Base-by-base conservation (phyloP, 805 yeast genomes). In the Candida nitratophila region DNA sequence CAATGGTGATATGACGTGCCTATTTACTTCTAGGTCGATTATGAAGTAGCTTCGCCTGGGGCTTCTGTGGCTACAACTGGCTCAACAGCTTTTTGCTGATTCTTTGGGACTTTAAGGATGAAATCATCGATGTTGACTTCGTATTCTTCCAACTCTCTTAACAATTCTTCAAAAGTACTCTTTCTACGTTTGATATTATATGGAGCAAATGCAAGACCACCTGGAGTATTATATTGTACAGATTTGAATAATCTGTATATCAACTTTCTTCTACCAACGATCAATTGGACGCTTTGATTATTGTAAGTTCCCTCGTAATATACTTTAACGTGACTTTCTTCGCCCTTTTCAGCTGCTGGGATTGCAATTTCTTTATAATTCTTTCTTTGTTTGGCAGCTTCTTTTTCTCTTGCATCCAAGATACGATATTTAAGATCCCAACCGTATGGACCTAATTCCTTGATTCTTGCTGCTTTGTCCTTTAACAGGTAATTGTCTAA, bases 371-470 rank as follows among this genome's bases (percentile, higher is more conserved):
- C 54, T 30, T 69, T 64, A 19, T 40, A 58, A 61, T 52, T 43
- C 61, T 66, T 4, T 64, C 56, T 37, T 61, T 60, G 47, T 59
- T 61, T 44, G 69, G 70, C 44, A 65, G 63, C 47, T 71, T 69
- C 48, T 65, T 65, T 45, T 65, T 68, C 42, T 56, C 52, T 54
- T 56, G 71, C 53, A 66, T 66, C 55, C 64, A 91, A 62, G 15
- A 93, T 80, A 45, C 79, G 76, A 62, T 83, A 90, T 57, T 91
- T 83, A 52, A 93, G 71, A 54, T 77, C 77, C 98, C 98, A 93
- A 30, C 98, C 99, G 45, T 77, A 71, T 44, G 90, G 83, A 0
- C 99, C 99, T 57, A 93, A 69, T 61, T 93, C 96, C 69, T 93
- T 93, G 51, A 87, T 72, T 68, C 99, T 76, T 3, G 95, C 95